Conservation (phyloP, 306 rosid genomes). For the Gillenia trifoliata region DNA sequence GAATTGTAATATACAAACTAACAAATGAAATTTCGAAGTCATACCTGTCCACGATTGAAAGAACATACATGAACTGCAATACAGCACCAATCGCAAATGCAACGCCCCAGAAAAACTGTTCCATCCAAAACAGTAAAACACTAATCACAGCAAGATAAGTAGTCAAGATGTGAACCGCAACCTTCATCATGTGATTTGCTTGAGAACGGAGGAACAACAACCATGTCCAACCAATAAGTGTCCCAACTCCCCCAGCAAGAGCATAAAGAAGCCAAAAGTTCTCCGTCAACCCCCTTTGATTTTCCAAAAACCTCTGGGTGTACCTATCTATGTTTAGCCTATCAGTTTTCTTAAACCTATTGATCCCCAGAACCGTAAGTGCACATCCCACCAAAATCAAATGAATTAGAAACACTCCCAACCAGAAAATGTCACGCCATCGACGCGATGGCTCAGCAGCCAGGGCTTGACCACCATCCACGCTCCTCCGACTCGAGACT, state of each 20-base stretch:
- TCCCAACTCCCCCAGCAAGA: conserved; percentile 77
- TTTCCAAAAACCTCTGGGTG: conserved; percentile 47
- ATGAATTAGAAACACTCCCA: conserved; percentile 61
- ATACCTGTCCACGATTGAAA: conserved; percentile 88
- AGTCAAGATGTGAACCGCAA: conserved; percentile 88
- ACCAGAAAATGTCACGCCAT: conserved; percentile 94
- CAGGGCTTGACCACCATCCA: conserved; percentile 41
- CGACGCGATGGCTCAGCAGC: conserved; percentile 54
- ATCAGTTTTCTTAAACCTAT: conserved; percentile 67
- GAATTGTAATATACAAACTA: neutral
- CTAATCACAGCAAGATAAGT: conserved; percentile 92
- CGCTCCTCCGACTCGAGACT: conserved; percentile 39
- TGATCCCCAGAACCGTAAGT: conserved; percentile 65
- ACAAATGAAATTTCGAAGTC: neutral
- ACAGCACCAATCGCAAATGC: conserved; percentile 75
- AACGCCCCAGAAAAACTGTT: conserved; percentile 88
- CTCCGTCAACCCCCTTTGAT: conserved; percentile 65
- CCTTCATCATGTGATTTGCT: conserved; percentile 75
- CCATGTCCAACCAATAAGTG: conserved; percentile 82
- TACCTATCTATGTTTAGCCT: conserved; percentile 80
- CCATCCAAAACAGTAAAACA: conserved; percentile 88
- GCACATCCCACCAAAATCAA: conserved; percentile 60
- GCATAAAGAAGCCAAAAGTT: conserved; percentile 87
- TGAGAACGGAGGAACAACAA: conserved; percentile 68
- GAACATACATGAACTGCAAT: conserved; percentile 77